Evolutionary conservation across 441 rosid genomes (phyloP), one percentile per base, ranked within the genome.

Genomic region (Populus tomentosa): DNA sequence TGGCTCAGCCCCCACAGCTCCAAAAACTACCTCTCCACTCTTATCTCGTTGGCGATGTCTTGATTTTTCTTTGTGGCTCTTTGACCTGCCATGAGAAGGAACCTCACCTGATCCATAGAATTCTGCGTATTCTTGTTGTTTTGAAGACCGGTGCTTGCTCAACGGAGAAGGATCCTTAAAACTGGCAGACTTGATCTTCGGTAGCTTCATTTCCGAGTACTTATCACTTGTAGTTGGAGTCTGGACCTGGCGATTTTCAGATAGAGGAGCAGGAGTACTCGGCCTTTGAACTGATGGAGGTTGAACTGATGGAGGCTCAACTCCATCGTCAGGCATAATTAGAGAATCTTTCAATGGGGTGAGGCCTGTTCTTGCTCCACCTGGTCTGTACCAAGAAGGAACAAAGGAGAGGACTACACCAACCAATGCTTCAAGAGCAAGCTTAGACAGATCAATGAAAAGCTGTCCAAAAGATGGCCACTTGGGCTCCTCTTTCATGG

Each of bases 381-480:
- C 53, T 46, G 87, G 67, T 82, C 62, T 82, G 78, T 88, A 81
- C 70, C 91, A 87, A 42, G 97, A 89, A 63, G 98, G 98, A 36
- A 92, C 71, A 18, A 93, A 76, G 82, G 85, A 82, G 70, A 91
- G 88, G 75, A 91, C 38, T 7, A 79, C 3, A 75, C 81, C 81
- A 77, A 74, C 86, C 67, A 90, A 59, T 71, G 86, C 90, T 84
- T 93, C 99, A 21, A 93, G 81, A 7, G 88, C 86, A 67, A 90
- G 86, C 85, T 93, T 93, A 78, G 87, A 85, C 35, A 95, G 91
- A 84, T 95, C 98, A 18, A 78, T 68, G 14, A 90, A 26, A 63
- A 93, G 97, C 82, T 95, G 94, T 24, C 97, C 94, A 61, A 92
- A 90, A 66, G 98, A 89, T 80, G 98, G 98, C 98, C 98, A 95